Evolutionary conservation across 306 rosid genomes (phyloP), one percentile per base, ranked within the genome.

Genomic region (Cucumis cinereus): DNA sequence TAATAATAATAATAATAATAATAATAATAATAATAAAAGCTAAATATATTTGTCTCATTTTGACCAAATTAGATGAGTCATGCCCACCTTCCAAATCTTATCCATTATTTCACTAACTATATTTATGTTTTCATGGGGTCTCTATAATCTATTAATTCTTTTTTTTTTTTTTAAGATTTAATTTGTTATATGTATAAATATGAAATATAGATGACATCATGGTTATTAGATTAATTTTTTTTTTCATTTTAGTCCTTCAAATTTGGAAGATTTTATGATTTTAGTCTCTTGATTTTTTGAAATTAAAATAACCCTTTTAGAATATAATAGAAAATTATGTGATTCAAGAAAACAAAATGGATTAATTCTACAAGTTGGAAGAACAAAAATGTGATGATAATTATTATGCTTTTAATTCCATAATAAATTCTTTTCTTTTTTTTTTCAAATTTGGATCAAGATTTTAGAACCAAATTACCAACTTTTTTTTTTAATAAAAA

Each of bases 71-170:
- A 55, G 53, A 78, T 71, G 85, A 77, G 83, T 79, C 81, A 47
- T 28, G 19, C 50, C 80, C 82, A 81, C 83, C 81, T 62, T 78
- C 79, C 62, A 84, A 75, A 11, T n/a, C 77, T 57, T 59, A 81
- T 81, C 81, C 73, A 67, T 67, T 33, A 38, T 67, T 67, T 45
- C 77, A 75, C 74, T 66, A 38, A 58, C 75, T 20, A 47, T 77
- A 64, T 76, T 60, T 38, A 77, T 61, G 79, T 69, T 70, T 70
- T 79, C 64, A 40, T 69, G 63, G 81, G 84, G 82, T 78, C 78
- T 19, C 33, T 45, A 75, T 74, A 40, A 61, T 52, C 75, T 52
- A 50, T 64, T 43, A 41, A 55, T 71, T 35, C 15, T 8, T 40
- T 40, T 8, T 40, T 19, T 10, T 64, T 19, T 66, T 30, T 24